These are phyloP conservation scores for Ocimum tenuiflorum DNA, from an alignment of 257 asterid species.

Conservation along the genomic window DNA sequence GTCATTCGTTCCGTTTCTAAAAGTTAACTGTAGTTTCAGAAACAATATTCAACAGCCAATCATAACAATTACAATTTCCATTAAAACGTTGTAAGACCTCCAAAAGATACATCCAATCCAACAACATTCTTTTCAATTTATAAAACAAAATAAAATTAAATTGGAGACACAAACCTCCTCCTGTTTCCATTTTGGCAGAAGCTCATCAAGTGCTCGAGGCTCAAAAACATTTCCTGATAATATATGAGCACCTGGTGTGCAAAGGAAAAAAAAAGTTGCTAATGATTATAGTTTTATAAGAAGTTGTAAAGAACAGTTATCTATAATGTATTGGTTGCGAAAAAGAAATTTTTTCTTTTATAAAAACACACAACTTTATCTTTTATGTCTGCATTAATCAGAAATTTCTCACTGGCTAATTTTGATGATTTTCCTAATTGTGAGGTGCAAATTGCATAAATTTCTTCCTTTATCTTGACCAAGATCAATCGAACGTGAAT, in stretches of 20 bases:
- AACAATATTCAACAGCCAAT: background rate
- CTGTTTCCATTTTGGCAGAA: constrained; percentile 78
- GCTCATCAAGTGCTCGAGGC: constrained; percentile 90
- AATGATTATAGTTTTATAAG: constrained; percentile 3
- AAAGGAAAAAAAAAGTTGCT: constrained; percentile 3
- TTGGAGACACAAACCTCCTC: constrained; percentile 53
- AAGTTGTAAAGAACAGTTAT: background rate
- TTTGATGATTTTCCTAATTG: background rate
- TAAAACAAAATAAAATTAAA: constrained; percentile 4
- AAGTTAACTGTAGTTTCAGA: background rate
- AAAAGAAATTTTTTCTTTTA: background rate
- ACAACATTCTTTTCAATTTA: constrained; percentile 7
- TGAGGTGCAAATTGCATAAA: background rate
- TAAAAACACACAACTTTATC: constrained; percentile 1
- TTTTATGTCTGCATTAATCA: background rate
- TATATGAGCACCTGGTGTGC: constrained; percentile 74
- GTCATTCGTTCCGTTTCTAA: background rate
- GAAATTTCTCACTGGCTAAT: background rate
- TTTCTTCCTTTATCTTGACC: background rate
- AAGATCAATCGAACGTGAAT: background rate
- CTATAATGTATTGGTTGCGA: background rate
- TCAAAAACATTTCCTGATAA: constrained; percentile 94
- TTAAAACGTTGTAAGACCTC: background rate
- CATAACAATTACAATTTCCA: background rate
- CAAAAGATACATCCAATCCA: background rate